A percentile compares a stretch with the other conserved stretches of the same genome.
Evolutionary conservation across 179 eudicot genomes (phyloP).

Genomic region (Patellifolia procumbens): DNA sequence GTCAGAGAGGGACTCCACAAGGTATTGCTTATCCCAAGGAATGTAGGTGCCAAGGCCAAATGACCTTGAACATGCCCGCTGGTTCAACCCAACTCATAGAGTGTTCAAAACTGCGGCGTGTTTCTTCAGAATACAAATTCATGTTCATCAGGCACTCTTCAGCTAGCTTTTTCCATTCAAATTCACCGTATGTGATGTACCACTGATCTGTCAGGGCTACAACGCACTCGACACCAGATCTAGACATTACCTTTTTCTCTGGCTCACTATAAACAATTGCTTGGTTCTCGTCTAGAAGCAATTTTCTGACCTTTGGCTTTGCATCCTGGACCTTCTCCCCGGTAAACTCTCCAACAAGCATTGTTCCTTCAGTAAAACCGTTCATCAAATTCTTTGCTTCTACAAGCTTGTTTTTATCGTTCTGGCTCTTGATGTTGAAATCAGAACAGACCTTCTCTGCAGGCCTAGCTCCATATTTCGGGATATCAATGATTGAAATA

Average conservation of each 20-base stretch:
- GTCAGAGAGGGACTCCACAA: slow-evolving; percentile 89
- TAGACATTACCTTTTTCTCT: slow-evolving; percentile 79
- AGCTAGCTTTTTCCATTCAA: slow-evolving; percentile 60
- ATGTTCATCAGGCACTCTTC: slow-evolving; percentile 73
- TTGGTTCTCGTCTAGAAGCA: slow-evolving; percentile 55
- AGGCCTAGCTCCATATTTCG: slow-evolving; percentile 75
- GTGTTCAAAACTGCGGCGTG: slow-evolving; percentile 88
- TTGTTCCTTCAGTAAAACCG: slow-evolving; percentile 81
- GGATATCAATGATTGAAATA: slow-evolving; percentile 77
- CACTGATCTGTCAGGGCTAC: slow-evolving; percentile 90
- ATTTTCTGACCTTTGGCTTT: slow-evolving; percentile 58
- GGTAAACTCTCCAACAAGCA: slow-evolving; percentile 65
- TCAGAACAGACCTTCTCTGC: slow-evolving; percentile 85
- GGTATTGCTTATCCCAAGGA: slow-evolving; percentile 86
- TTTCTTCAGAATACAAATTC: slow-evolving; percentile 72
- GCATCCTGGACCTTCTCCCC: slow-evolving; percentile 86
- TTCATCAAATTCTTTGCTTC: slow-evolving; percentile 76
- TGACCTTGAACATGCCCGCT: slow-evolving; percentile 88
- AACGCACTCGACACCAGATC: slow-evolving; percentile 92
- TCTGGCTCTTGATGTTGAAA: slow-evolving; percentile 82
- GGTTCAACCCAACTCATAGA: slow-evolving; percentile 86
- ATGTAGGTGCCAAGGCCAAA: slow-evolving; percentile 90
- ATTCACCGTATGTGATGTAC: slow-evolving; percentile 78
- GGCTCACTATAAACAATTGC: too few relatives aligned
- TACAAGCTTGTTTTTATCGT: slow-evolving; percentile 82